Conservation (phyloP, 2,329 filamentous ascomycete genomes). For the Nectriaceae sp. region DNA sequence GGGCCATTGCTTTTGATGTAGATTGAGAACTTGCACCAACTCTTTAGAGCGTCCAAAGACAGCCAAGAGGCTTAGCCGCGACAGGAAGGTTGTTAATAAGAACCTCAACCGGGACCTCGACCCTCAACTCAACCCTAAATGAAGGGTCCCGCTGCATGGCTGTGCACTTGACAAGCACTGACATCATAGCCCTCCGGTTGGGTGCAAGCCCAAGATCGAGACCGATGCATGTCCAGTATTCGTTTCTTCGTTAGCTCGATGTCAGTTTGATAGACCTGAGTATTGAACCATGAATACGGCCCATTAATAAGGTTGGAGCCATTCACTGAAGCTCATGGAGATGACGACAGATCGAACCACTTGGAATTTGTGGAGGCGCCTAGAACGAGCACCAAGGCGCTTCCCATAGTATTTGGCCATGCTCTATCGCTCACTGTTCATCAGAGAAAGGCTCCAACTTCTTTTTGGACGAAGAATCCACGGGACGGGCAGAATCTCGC, state of each 20-base stretch:
- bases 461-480: neutral
- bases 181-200: constrained; percentile 24
- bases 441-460: neutral
- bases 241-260: constrained; percentile 11
- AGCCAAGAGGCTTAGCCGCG: constrained; percentile 13
- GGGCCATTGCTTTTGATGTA: no score
- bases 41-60: no score
- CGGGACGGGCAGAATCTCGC: constrained; percentile 33
- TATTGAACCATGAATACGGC: no score
- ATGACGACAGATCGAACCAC: neutral
- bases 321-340: no score
- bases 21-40: no score
- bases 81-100: constrained; percentile 23
- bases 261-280: no score
- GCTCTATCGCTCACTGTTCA: no score
- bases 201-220: constrained; percentile 19
- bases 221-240: constrained; percentile 5
- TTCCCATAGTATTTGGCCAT: no score
- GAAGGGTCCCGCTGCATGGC: constrained; percentile 19
- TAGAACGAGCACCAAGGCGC: neutral
- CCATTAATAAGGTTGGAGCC: no score
- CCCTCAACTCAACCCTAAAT: neutral
- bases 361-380: neutral
- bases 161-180: constrained; percentile 19
- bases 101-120: constrained; percentile 13